Conservation (phyloP, 2,329 filamentous ascomycete species). For the Aureobasidium sp. region DNA sequence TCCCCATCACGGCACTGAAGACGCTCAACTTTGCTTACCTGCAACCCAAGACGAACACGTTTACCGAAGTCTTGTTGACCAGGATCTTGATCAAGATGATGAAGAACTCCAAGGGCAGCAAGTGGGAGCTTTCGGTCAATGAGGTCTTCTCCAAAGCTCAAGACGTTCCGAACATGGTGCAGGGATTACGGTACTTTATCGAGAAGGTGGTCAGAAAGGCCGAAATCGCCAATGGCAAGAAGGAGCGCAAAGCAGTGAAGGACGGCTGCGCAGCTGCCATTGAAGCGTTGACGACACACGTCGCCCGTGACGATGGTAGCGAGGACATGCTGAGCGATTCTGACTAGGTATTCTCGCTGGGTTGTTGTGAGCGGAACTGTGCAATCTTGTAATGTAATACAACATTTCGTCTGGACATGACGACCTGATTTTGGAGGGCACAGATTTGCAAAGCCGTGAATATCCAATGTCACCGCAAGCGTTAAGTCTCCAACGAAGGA, state of each 20-base stretch:
- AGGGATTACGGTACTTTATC: constrained; percentile 71
- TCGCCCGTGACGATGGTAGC: not conserved
- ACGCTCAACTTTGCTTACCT: constrained; percentile 71
- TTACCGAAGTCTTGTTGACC: constrained; percentile 73
- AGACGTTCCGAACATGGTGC: constrained; percentile 58
- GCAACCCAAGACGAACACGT: constrained; percentile 64
- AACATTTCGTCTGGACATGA: not conserved
- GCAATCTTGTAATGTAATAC: not conserved
- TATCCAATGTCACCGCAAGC: too few relatives aligned
- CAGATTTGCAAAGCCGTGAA: too few relatives aligned
- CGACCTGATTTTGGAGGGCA: too few relatives aligned
- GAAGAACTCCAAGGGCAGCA: constrained; percentile 37
- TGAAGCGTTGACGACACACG: constrained; percentile 18
- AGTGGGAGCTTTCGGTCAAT: constrained; percentile 50
- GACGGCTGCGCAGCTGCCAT: constrained; percentile 31
- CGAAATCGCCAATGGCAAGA: constrained; percentile 39
- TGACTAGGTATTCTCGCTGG: not conserved
- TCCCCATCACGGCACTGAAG: constrained; percentile 51
- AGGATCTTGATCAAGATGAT: constrained; percentile 51
- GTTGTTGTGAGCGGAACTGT: not conserved
- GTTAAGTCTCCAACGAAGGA: too few relatives aligned
- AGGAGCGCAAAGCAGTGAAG: constrained; percentile 43
- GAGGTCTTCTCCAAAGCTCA: constrained; percentile 58
- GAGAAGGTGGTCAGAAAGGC: constrained; percentile 64
- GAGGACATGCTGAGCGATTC: constrained; percentile 13